Evolutionary conservation across 352 stramenopile genomes (phyloP), one percentile per base, ranked within the genome.

Genomic region (Peronospora farinosa): DNA sequence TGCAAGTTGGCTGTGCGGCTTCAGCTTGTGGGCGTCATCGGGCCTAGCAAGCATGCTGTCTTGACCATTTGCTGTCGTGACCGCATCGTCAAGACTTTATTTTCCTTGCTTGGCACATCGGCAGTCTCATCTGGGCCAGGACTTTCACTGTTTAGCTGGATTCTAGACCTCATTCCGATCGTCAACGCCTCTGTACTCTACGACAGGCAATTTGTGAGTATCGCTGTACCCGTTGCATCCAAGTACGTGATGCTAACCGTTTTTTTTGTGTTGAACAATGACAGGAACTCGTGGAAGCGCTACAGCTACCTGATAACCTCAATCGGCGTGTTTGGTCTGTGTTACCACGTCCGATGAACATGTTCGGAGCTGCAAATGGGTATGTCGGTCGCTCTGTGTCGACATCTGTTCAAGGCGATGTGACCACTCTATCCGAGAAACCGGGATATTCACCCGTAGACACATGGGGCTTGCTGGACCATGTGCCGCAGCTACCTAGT

Each of bases 141-240:
- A 1, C 43, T 88, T 8, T 88, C 83, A 25, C 73, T 94, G 5
- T 94, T 94, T 47, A 86, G 73, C 49, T 94, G 83, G 83, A 92
- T 92, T 44, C 47, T 94, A 39, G 83, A 94, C 57, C 60, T 94
- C 49, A 84, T 94, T 54, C 81, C 80, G 12, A 59, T 86, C 36
- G 65, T 92, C 38, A 84, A 81, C 44, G 75, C 74, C 2, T 86
- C 76, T 2, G 72, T 92, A 8, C 69, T 88, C 5, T 70, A 88
- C 17, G 72, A 84, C 39, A 78, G 82, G 35, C 76, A 88, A 62
- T 86, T 78, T 42, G 81, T 92, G 77, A 38, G 80, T 84, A 35
- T 36, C 21, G 19, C 23, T 1, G 39, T n/a, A 6, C 13, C 9
- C 40, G 2, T 48, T 60, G 33, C 39, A 21, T 39, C 37, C 33